Evolutionary conservation across 371 early-diverging fungal species (phyloP), one percentile per base, ranked within the genome.

Genomic region (Cokeromyces recurvatus): DNA sequence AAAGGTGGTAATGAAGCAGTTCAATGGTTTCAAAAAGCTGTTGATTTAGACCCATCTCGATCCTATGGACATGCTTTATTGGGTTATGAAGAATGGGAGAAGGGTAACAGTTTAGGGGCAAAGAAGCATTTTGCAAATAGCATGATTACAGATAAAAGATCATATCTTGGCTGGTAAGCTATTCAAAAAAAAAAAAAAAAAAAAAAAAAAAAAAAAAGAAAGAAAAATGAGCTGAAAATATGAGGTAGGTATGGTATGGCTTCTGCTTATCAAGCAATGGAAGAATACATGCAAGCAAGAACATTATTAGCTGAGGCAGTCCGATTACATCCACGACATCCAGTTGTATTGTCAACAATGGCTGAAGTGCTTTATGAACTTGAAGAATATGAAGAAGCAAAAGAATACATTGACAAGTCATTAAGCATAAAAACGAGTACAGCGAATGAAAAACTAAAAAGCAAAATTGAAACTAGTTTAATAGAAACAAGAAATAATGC

Each of bases 81-180:
- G n/a, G 74, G 74, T 1, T 62, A 66, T 27, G 74, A 73, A 41
- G 67, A 66, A 35, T 57, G 53, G 49, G 70, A 68, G 27, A 61
- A 57, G 20, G 64, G 55, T 2, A 55, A 64, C 16, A 59, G 45
- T 46, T 21, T 72, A 4, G 56, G 48, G 10, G 69, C 73, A 4
- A 68, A 64, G 31, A 25, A 53, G 5, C 59, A 68, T 32, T 72
- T 66, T 48, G 36, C 57, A 0, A 55, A 53, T 15, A 59, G 69
- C 29, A 62, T 68, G 44, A 40, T 48, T 10, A 50, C 64, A 4
- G 60, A 68, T 21, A 61, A 51, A 15, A 57, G 69, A 22, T 59
- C 59, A 36, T 65, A 14, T 64, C 59, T 24, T 69, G 69, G 69
- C n/a, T n/a, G n/a, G n/a, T 66, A 62, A 53, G 21, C 2, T 11